A percentile compares a stretch with the other conserved stretches of the same genome.
These are phyloP conservation scores for Fusarium mangiferae DNA, from an alignment of 2,329 filamentous ascomycete species.

Conservation along the genomic window DNA sequence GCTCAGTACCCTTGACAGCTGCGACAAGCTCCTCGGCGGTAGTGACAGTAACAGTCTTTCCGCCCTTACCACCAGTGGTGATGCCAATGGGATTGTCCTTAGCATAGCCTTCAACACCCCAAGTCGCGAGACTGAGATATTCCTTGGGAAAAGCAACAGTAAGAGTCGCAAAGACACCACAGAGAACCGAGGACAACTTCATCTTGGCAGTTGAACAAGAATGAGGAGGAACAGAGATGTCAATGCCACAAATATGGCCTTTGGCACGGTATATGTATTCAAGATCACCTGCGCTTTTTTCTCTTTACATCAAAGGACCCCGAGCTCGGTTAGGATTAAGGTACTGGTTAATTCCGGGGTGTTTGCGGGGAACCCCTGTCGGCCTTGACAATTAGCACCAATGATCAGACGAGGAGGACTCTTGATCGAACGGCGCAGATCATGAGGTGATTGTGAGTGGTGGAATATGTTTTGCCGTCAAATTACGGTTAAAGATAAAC, in stretches of 20 bases:
- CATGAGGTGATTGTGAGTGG: not conserved
- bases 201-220: constrained; percentile 1
- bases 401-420: not conserved
- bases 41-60: constrained; percentile 58
- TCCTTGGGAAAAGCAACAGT: constrained; percentile 28
- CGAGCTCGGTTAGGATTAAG: constrained; percentile 4
- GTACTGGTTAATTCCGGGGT: not conserved
- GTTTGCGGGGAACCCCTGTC: constrained; percentile 33
- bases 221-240: not conserved
- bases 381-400: constrained; percentile 35
- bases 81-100: constrained; percentile 51
- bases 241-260: not conserved
- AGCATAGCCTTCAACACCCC: constrained; percentile 44
- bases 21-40: constrained; percentile 55
- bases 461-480: not conserved
- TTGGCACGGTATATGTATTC: constrained; percentile 7
- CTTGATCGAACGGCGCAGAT: not conserved
- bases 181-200: constrained; percentile 27
- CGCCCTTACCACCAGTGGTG: constrained; percentile 56
- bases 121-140: constrained; percentile 36
- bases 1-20: constrained; percentile 55
- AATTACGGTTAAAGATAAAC: constrained; percentile 24
- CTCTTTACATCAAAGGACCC: not conserved
- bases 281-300: not conserved
- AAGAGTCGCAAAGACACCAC: constrained; percentile 22